Conservation (phyloP, 345 rosid genomes). For the Bruguiera gymnorhiza region DNA sequence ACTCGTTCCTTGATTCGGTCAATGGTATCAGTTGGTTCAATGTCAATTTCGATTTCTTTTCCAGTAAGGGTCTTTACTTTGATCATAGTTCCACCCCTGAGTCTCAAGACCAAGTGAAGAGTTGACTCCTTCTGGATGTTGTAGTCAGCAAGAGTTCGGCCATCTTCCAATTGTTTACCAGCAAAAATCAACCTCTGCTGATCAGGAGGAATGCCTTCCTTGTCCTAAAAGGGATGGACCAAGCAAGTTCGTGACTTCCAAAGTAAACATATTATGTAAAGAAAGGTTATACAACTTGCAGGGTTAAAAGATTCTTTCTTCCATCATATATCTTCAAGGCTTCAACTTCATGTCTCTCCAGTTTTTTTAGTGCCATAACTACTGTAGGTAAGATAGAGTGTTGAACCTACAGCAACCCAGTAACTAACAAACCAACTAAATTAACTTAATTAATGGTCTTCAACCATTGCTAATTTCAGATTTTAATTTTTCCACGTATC, state of each 20-base stretch:
- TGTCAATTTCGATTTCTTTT: constrained; percentile 90
- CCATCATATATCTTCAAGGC: neutral
- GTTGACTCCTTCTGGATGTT: constrained; percentile 95
- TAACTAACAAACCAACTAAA: too few species aligned
- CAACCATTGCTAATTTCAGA: too few species aligned
- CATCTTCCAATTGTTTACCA: constrained; percentile 96
- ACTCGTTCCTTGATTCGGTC: constrained; percentile 93
- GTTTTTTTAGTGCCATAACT: too few species aligned
- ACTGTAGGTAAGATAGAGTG: too few species aligned
- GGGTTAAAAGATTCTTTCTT: too few species aligned
- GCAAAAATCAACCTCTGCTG: constrained; percentile 95
- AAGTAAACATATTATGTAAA: neutral
- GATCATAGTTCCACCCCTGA: constrained; percentile 95
- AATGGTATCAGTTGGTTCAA: constrained; percentile 88
- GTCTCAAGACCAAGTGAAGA: constrained; percentile 87
- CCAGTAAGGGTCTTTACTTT: constrained; percentile 96
- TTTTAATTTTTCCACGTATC: too few species aligned
- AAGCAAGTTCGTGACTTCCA: neutral
- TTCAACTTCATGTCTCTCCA: too few species aligned
- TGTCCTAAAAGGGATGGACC: constrained; percentile 50
- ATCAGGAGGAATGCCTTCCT: constrained; percentile 95
- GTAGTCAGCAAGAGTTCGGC: constrained; percentile 83
- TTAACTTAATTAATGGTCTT: too few species aligned
- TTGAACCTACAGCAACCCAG: too few species aligned
- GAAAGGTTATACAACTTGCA: neutral